Evolutionary conservation across 495 filamentous ascomycete species (phyloP), one percentile per base, ranked within the genome.

Genomic region (Tuber microsphaerosporum): DNA sequence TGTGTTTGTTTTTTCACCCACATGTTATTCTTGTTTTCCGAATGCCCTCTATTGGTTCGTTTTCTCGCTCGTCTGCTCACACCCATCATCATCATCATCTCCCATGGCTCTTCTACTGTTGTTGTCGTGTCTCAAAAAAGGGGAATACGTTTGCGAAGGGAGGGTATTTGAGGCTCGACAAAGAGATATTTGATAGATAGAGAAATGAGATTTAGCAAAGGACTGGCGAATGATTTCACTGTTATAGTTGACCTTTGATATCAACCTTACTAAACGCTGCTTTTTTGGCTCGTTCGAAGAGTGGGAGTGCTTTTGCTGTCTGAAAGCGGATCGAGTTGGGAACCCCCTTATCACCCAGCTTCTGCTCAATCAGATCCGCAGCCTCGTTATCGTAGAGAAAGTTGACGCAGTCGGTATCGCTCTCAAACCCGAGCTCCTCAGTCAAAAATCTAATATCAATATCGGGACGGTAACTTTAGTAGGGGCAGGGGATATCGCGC

Each of bases 231-330:
- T 65, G 26, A 56, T 56, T n/a, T 65, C 56, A 65, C 26, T 65
- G 31, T 92, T 89, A 97, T 79, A 97, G 94, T 84, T 98, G 94
- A 81, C 95, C 94, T 86, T 97, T 97, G 85, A 97, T 95, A 85
- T 98, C 94, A 86, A 97, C 90, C 81, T 90, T 90, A 80, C 88
- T 86, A 84, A 97, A 93, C 71, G 94, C 94, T 75, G 87, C 86
- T 51, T 84, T 82, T 79, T 90, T 91, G 68, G 91, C 88, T 65
- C 83, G 81, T 82, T 97, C 93, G 85, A 98, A 97, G 12, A 90
- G 83, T 69, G 82, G 82, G 39, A 87, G 87, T 44, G 91, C 92
- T 85, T 94, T 94, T 79, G 87, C 88, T 51, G 93, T 92, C 78
- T 93, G 85, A 80, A 97, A 90, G 75, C 88, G 85, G 81, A 97